Evolutionary conservation across 805 yeast genomes (phyloP).

Genomic region (Zygosaccharomyces kombuchaensis): DNA sequence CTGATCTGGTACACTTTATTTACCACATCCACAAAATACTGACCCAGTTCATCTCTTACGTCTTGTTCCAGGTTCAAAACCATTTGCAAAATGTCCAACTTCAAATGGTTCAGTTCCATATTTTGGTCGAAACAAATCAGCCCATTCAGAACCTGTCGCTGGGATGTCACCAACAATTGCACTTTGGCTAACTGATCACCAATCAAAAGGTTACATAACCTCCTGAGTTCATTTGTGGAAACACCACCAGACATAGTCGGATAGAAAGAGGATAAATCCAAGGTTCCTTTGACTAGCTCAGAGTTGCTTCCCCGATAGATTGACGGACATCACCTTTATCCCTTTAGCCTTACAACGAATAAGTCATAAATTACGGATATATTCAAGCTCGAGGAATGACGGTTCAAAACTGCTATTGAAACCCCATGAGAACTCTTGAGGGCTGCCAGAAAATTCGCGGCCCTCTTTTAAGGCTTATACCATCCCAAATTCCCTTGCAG

Average conservation of each 20-base stretch:
- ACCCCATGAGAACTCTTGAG: not conserved
- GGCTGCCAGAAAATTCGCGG: too few species aligned
- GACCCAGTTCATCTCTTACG: conserved; percentile 20
- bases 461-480: too few species aligned
- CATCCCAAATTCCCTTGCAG: too few species aligned
- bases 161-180: conserved; percentile 10
- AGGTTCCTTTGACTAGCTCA: not conserved
- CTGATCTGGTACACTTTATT: conserved; percentile 10
- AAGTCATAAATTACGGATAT: conserved; percentile 3
- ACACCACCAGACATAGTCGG: not conserved
- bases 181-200: conserved; percentile 24
- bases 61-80: conserved; percentile 20
- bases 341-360: not conserved
- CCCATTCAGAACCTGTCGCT: conserved; percentile 6
- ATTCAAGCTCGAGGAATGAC: not conserved
- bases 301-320: not conserved
- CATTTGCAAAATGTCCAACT: conserved; percentile 23
- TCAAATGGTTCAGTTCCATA: conserved; percentile 9
- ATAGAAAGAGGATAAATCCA: not conserved
- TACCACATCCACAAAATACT: conserved; percentile 14
- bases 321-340: not conserved
- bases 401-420: not conserved
- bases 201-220: conserved; percentile 13
- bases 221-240: conserved; percentile 8
- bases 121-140: conserved; percentile 11